phyloP scores from a whole-genome alignment of 768 basidiomycete genomes.

The Fomitopsis serialis region DNA sequence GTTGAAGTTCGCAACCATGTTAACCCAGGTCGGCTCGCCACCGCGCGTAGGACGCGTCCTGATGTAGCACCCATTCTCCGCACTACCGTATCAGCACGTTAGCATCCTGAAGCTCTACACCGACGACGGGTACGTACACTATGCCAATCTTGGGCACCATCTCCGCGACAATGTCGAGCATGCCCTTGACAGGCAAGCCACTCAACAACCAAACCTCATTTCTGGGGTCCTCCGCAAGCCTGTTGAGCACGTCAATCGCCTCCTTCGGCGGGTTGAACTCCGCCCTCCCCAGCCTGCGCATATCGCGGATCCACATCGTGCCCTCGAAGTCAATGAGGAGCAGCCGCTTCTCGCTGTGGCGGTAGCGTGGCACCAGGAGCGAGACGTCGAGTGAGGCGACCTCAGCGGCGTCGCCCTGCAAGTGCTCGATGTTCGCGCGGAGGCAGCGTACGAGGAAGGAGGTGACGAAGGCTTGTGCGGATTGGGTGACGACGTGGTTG shows the following conservation, averaged over 20 bases:
- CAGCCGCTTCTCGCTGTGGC: constrained; percentile 58
- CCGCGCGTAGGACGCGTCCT: constrained; percentile 40
- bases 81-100: constrained; percentile 33
- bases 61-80: constrained; percentile 87
- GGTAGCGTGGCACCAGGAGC: constrained; percentile 62
- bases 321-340: constrained; percentile 77
- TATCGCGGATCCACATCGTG: constrained; percentile 67
- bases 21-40: constrained; percentile 55
- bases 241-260: constrained; percentile 44
- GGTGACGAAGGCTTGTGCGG: constrained; percentile 77
- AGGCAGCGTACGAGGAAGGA: constrained; percentile 73
- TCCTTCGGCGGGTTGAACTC: constrained; percentile 34
- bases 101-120: background rate
- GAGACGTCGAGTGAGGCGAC: constrained; percentile 39
- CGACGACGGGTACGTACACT: constrained; percentile 42
- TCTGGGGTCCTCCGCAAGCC: constrained; percentile 52
- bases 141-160: constrained; percentile 67
- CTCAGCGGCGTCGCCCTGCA: constrained; percentile 28
- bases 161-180: constrained; percentile 58
- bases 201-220: constrained; percentile 85
- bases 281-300: constrained; percentile 19
- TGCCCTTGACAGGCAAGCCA: constrained; percentile 59
- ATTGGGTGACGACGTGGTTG: constrained; percentile 81
- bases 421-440: constrained; percentile 69
- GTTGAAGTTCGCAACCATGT: constrained; percentile 75